Base-by-base conservation (phyloP, 805 yeast species). In the Starmera quercuum region DNA sequence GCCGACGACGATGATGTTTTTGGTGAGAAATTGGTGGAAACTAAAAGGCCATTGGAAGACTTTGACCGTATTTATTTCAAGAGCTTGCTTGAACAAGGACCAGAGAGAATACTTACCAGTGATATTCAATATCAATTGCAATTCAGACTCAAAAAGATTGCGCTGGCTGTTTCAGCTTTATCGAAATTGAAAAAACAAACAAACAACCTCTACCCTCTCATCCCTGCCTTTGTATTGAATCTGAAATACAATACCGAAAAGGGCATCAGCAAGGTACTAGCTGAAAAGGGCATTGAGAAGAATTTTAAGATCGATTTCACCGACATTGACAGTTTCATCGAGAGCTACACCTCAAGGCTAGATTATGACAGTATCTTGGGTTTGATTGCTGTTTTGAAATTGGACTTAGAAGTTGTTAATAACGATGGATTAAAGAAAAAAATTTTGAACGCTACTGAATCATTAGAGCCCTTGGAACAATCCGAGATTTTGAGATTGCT, bases 1-100 rank as follows among this genome's bases (percentile, higher is more conserved):
- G 34, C 53, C 16, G 66, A 68, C 13, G 84, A 78, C 38, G 55
- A 59, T 5, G 88, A 82, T 59, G 68, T 75, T 3, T 67, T 78
- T 41, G 90, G 86, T 22, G 65, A 66, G 19, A 57, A 61, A 25
- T 50, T 67, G 25, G 42, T 55, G 41, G 29, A 47, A 3, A 46
- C 58, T 22, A 47, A 60, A 26, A 51, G 62, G 13, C 64, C 77
- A 32, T 45, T 78, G 31, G 66, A 62, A 7, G 56, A 58, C 11
- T 64, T 79, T 38, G 49, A 61, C 15, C 56, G 58, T 3, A 68
- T 61, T 30, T 75, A 68, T 21, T 68, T 49, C 43, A 53, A 44
- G 43, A 51, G 49, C 41, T 53, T 53, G 41, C 51, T 37, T 48
- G 65, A 35, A 53, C 76, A 73, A 61, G 58, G 68, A 39, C 54